These are phyloP conservation scores for Durusdinium trenchii DNA, from an alignment of 73 alveolate genomes.

Conservation along the genomic window DNA sequence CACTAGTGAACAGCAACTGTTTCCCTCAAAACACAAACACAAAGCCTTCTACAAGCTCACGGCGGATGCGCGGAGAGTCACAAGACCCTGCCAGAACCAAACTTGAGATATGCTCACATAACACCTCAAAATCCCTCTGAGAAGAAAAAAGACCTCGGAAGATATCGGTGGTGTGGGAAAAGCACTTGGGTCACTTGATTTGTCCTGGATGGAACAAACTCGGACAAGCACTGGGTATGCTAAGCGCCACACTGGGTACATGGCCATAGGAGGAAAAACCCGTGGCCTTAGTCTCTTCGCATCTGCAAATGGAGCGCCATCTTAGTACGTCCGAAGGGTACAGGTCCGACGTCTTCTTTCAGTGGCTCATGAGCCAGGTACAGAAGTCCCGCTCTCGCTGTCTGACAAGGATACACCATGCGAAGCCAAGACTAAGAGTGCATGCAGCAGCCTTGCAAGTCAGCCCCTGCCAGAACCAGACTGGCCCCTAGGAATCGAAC, in stretches of 20 bases:
- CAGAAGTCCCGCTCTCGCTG: no score
- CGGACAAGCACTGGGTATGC: neutral
- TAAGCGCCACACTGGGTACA: neutral
- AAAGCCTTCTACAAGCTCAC: no score
- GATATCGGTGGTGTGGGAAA: neutral
- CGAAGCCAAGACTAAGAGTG: no score
- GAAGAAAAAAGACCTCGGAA: neutral
- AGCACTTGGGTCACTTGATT: neutral
- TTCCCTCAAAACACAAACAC: no score
- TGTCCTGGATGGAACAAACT: neutral
- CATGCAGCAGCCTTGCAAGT: neutral
- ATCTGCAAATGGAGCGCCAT: no score
- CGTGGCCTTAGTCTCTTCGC: constrained; percentile 43
- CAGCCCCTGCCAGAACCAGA: neutral
- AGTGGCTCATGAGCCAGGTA: no score
- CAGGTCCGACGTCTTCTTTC: no score
- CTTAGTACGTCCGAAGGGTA: no score
- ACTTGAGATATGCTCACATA: neutral
- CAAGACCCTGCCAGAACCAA: no score
- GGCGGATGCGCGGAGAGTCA: no score
- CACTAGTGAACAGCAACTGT: no score
- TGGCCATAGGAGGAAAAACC: constrained; percentile 40
- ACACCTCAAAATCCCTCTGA: neutral
- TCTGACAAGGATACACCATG: no score
- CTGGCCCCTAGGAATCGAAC: neutral